phyloP scores from a whole-genome alignment of 75 land plant species.

The Cunninghamia lanceolata region DNA sequence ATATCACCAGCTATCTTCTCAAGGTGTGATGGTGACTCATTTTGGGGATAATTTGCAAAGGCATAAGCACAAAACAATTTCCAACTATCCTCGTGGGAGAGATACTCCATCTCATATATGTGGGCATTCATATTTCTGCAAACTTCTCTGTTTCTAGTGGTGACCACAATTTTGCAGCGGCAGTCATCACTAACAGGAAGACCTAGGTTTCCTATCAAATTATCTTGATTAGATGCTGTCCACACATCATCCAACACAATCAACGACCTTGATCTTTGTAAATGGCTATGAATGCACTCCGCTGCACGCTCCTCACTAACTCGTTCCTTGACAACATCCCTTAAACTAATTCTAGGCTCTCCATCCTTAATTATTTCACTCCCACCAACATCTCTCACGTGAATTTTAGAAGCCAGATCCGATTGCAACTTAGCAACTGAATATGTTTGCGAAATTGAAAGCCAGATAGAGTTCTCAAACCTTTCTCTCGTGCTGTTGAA shows the following conservation, averaged over 20 bases:
- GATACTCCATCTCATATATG: neutral
- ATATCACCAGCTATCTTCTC: neutral
- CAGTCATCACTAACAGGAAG: neutral
- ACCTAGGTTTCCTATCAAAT: neutral
- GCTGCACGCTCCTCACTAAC: too few relatives aligned
- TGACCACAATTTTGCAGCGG: constrained; percentile 24
- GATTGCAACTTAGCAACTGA: neutral
- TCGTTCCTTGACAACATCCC: too few relatives aligned
- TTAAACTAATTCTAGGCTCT: too few relatives aligned
- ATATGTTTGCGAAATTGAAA: neutral
- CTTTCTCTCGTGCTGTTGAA: neutral
- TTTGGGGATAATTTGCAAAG: neutral
- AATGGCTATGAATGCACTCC: too few relatives aligned
- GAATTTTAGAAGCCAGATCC: neutral
- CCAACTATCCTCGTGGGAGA: constrained; percentile 28
- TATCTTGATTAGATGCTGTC: constrained; percentile 12
- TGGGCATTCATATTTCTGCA: neutral
- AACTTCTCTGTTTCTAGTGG: constrained; percentile 24
- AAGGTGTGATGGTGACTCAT: neutral
- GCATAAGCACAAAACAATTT: constrained; percentile 18
- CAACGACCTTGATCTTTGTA: neutral
- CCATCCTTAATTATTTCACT: too few relatives aligned
- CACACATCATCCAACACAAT: constrained; percentile 41
- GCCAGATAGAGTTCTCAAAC: neutral
- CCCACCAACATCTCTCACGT: neutral